phyloP scores from a whole-genome alignment of 257 asterid genomes.

The Eustoma russellianum region DNA sequence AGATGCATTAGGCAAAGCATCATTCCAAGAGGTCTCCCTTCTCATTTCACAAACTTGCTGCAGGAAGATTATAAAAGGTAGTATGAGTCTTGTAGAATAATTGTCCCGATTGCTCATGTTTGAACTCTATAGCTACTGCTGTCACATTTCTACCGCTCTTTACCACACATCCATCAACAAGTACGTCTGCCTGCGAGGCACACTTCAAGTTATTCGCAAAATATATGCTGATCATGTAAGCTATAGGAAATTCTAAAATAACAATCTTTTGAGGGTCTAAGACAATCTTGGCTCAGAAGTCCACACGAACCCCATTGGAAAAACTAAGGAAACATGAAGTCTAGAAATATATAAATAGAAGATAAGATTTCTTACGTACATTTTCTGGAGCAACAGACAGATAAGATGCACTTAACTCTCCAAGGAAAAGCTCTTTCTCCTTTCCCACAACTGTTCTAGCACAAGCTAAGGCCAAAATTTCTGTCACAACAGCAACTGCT shows the following conservation, averaged over 20 bases:
- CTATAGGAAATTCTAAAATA: too few species aligned
- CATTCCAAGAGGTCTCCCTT: too few species aligned
- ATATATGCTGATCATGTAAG: too few species aligned
- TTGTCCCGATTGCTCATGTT: constrained; percentile 40
- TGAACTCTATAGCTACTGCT: constrained; percentile 51
- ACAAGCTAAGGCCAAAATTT: constrained; percentile 63
- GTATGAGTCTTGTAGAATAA: constrained; percentile 53
- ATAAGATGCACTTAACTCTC: constrained; percentile 69
- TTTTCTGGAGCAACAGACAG: constrained; percentile 60
- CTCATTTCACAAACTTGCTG: constrained; percentile 46
- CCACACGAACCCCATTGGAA: too few species aligned
- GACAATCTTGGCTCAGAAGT: too few species aligned
- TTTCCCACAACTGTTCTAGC: constrained; percentile 76
- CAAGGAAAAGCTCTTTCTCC: constrained; percentile 68
- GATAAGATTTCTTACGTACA: constrained; percentile 16
- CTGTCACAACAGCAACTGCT: constrained; percentile 64
- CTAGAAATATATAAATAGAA: too few species aligned
- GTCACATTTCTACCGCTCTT: constrained; percentile 84
- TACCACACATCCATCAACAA: constrained; percentile 53
- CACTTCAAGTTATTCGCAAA: too few species aligned
- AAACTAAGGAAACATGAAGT: too few species aligned
- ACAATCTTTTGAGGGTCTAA: too few species aligned
- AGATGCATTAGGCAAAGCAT: too few species aligned
- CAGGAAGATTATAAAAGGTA: constrained; percentile 56
- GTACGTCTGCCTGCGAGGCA: constrained; percentile 42